Percentiles rank a stretch among this genome's conserved stretches.
These are phyloP conservation scores for Monosporozyma servazzii DNA, from an alignment of 805 yeast genomes.

Conservation along the genomic window DNA sequence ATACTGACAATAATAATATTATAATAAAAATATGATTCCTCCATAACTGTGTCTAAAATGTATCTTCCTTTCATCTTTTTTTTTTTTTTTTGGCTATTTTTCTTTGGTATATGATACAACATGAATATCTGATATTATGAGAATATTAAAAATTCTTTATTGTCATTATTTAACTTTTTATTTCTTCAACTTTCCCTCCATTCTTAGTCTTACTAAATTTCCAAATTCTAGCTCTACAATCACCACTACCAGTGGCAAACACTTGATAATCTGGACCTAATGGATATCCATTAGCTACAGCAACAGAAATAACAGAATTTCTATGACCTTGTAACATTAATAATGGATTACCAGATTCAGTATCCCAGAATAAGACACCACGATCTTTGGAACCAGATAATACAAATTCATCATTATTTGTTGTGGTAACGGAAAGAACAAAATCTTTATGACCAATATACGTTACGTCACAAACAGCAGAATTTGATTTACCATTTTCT, in stretches of 20 bases:
- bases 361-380: conserved; percentile 96
- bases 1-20: too few relatives aligned
- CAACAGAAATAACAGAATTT: conserved; percentile 89
- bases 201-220: conserved; percentile 42
- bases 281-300: conserved; percentile 73
- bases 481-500: conserved; percentile 22
- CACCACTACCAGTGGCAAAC: conserved; percentile 97
- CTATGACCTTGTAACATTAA: conserved; percentile 95
- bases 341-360: conserved; percentile 80
- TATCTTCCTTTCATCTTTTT: background rate
- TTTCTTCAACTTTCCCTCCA: conserved; percentile 4
- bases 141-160: background rate
- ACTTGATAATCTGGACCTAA: conserved; percentile 54
- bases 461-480: conserved; percentile 74
- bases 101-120: background rate
- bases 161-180: background rate
- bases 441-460: conserved; percentile 95
- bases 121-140: background rate
- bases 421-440: conserved; percentile 86
- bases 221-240: conserved; percentile 96
- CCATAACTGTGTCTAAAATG: background rate
- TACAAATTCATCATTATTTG: conserved; percentile 86
- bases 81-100: background rate
- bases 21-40: background rate
- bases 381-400: conserved; percentile 94